Percentiles rank a stretch among this genome's conserved stretches.
Conservation (phyloP, 2,329 filamentous ascomycete genomes). For the Bipolaris cookei region DNA sequence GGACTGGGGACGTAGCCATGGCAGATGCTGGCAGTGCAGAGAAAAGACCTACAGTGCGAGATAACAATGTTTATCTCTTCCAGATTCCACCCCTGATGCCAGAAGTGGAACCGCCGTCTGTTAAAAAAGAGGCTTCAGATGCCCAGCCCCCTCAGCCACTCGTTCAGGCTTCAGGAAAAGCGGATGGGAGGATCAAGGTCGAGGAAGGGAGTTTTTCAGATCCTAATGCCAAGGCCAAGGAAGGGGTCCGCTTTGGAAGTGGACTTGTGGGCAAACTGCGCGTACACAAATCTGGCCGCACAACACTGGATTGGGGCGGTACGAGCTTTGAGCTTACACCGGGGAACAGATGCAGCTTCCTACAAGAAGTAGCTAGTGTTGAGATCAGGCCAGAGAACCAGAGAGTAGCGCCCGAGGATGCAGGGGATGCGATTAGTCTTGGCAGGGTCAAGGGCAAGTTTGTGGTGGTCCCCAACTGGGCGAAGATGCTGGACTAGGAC, state of each 20-base stretch:
- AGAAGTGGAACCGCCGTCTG: slow-evolving; percentile 55
- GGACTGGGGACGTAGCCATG: slow-evolving; percentile 53
- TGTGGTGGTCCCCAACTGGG: slow-evolving; percentile 67
- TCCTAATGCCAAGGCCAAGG: slow-evolving; percentile 17
- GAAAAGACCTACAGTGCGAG: slow-evolving; percentile 45
- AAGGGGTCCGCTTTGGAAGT: slow-evolving; percentile 52
- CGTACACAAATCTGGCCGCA: slow-evolving; percentile 66
- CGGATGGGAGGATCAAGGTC: slow-evolving; percentile 38
- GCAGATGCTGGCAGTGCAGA: slow-evolving; percentile 25
- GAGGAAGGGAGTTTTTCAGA: slow-evolving; percentile 39
- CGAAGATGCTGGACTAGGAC: slow-evolving; percentile 53
- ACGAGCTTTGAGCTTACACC: slow-evolving; percentile 64
- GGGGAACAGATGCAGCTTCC: slow-evolving; percentile 62
- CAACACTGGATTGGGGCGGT: slow-evolving; percentile 68
- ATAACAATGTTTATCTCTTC: slow-evolving; percentile 66
- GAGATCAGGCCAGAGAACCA: slow-evolving; percentile 43
- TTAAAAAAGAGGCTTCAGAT: slow-evolving; percentile 40
- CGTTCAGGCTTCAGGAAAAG: slow-evolving; percentile 21
- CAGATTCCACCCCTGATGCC: slow-evolving; percentile 69
- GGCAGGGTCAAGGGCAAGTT: slow-evolving; percentile 70
- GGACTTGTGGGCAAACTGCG: slow-evolving; percentile 67
- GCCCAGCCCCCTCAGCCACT: slow-evolving; percentile 17
- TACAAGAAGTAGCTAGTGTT: slow-evolving; percentile 63
- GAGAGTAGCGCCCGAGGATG: slow-evolving; percentile 43
- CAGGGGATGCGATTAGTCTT: slow-evolving; percentile 60